Conservation (phyloP, 1,139 yeast species). For the Protomyces macrosporus region DNA sequence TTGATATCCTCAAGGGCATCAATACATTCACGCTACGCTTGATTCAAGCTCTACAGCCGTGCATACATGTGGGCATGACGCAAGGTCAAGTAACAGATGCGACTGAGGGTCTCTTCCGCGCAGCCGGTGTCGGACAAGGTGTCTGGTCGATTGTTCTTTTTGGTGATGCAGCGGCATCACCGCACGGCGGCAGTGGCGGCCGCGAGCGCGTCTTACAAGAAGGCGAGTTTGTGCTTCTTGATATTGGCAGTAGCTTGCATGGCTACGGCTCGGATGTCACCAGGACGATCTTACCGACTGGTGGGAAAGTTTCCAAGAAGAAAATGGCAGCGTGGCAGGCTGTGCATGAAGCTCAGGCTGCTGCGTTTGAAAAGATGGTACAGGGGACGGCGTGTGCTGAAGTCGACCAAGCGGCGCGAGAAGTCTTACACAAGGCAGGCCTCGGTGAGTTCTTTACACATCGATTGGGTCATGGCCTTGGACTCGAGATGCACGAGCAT, state of each 20-base stretch:
- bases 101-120: not conserved
- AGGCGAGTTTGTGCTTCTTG: constrained; percentile 23
- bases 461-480: constrained; percentile 26
- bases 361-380: constrained; percentile 1
- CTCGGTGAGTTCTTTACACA: constrained; percentile 19
- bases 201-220: not conserved
- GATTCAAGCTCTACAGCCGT: constrained; percentile 7
- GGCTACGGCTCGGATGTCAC: constrained; percentile 25
- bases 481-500: constrained; percentile 26
- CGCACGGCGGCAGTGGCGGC: constrained; percentile 19
- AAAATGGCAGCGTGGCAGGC: constrained; percentile 1
- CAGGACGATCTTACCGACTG: constrained; percentile 17
- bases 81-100: constrained; percentile 1
- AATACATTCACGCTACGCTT: constrained; percentile 16
- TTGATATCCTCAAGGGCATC: constrained; percentile 14
- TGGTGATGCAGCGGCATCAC: constrained; percentile 25
- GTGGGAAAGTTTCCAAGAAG: not conserved
- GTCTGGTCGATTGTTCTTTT: constrained; percentile 21
- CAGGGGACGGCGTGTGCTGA: constrained; percentile 4
- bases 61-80: not conserved
- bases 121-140: constrained; percentile 15
- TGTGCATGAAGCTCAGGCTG: constrained; percentile 15
- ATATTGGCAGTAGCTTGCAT: constrained; percentile 14
- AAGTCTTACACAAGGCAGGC: constrained; percentile 6
- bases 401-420: constrained; percentile 20